Conservation (phyloP, 371 early-diverging fungal genomes). For the Lichtheimia corymbifera region DNA sequence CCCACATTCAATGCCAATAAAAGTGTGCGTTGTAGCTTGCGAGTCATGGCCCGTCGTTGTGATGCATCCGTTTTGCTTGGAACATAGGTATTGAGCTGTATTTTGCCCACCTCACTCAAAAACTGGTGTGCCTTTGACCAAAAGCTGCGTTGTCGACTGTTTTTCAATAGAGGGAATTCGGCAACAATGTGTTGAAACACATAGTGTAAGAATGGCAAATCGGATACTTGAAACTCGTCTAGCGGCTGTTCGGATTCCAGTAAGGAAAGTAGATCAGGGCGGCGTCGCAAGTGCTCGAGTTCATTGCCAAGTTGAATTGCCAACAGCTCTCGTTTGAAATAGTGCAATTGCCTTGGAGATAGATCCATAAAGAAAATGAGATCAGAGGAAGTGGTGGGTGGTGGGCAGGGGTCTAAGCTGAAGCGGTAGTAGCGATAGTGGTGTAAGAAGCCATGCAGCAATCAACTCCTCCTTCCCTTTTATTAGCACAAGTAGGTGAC, state of each 20-base stretch:
- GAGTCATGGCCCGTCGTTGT: slow-evolving; percentile 34
- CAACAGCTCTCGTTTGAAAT: slow-evolving; percentile 31
- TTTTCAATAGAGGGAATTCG: slow-evolving; percentile 43
- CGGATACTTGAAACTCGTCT: not conserved
- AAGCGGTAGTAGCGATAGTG: not conserved
- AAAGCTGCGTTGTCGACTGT: slow-evolving; percentile 28
- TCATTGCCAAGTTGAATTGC: slow-evolving; percentile 28
- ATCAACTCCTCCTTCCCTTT: too few relatives aligned
- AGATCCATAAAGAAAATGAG: slow-evolving; percentile 14
- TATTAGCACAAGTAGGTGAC: too few relatives aligned
- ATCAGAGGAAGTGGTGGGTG: not conserved
- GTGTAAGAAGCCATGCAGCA: not conserved
- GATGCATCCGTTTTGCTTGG: slow-evolving; percentile 31
- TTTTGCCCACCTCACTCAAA: slow-evolving; percentile 33
- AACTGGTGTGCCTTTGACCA: slow-evolving; percentile 38
- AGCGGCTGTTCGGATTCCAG: slow-evolving; percentile 3
- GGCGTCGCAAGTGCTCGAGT: slow-evolving; percentile 10
- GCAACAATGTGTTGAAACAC: slow-evolving; percentile 31
- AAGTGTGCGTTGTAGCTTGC: slow-evolving; percentile 38
- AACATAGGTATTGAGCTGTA: slow-evolving; percentile 30
- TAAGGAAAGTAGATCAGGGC: slow-evolving; percentile 15
- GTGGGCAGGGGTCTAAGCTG: too few relatives aligned
- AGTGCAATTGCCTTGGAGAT: slow-evolving; percentile 27
- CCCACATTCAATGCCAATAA: slow-evolving; percentile 36
- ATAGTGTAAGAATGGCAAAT: slow-evolving; percentile 37